Base-by-base conservation (phyloP, 441 rosid species). In the Gossypium gossypioides region DNA sequence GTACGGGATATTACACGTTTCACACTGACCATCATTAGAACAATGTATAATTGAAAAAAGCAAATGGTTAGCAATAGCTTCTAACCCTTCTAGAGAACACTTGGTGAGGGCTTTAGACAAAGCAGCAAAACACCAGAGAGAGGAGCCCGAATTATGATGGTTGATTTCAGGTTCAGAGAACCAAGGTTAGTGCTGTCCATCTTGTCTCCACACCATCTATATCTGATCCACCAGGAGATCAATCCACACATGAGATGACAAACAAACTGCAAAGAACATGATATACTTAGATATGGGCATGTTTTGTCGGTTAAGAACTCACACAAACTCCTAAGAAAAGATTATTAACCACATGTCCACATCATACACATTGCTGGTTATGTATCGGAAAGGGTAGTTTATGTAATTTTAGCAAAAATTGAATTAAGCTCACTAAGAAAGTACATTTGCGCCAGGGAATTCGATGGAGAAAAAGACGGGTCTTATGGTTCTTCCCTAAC, bases 1-100 rank as follows among this genome's bases (percentile, higher is more conserved):
- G 71, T 69, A 74, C 72, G 77, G 2, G 6, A 74, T 65, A 75
- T 74, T 71, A 75, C 78, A 80, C 21, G 80, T 61, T 59, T 77
- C 75, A 72, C 65, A 27, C 22, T 44, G 19, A 67, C 77, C 24
- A 59, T 63, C 54, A 72, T 68, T 21, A 59, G 58, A 63, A 40
- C 77, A 59, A 24, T n/a, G 58, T 74, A 57, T 44, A 72, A 68
- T 72, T 73, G 13, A 25, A 58, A 61, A 71, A 44, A 65, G 56
- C 18, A 69, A 72, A 22, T 63, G 65, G 77, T 74, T 65, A 64
- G 82, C 68, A 29, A 67, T 12, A 37, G 70, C 71, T 63, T 75
- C 74, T 54, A 73, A 73, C 65, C 78, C 69, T 69, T 74, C 72
- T 24, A 9, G 21, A 62, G 62, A 73, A 75, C 68, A 65, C 74